Percentiles rank a stretch among this genome's conserved stretches.
These are phyloP conservation scores for Raphanus raphanistrum DNA, from an alignment of 345 rosid species.

Conservation along the genomic window DNA sequence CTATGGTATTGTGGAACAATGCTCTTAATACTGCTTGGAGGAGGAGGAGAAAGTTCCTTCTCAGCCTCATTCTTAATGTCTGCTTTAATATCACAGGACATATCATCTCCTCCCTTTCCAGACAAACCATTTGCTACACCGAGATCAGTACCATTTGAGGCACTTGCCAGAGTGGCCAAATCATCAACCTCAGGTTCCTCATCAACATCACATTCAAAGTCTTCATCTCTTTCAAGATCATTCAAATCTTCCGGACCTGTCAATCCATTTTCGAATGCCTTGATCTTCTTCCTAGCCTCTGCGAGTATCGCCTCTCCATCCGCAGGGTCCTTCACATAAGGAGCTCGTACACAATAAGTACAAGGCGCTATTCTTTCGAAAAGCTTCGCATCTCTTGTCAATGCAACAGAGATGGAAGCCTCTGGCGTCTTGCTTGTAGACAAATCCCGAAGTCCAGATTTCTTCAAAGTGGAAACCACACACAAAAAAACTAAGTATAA, in stretches of 20 bases:
- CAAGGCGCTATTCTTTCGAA: conserved; percentile 99
- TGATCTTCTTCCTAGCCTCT: conserved; percentile 86
- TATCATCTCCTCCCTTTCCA: conserved; percentile 46
- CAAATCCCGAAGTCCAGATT: conserved; percentile 97
- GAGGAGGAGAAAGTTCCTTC: conserved; percentile 44
- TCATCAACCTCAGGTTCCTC: conserved; percentile 98
- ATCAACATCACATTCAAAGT: conserved; percentile 80
- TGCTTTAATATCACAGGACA: conserved; percentile 38
- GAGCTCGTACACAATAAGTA: conserved; percentile 86
- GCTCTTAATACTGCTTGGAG: conserved; percentile 44
- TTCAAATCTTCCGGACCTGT: conserved; percentile 79
- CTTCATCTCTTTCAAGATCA: conserved; percentile 86
- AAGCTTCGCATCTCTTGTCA: conserved; percentile 97
- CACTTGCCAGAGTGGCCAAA: conserved; percentile 51
- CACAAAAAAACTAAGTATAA: conserved; percentile 1
- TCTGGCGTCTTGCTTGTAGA: conserved; percentile 98
- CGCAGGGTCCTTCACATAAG: conserved; percentile 91
- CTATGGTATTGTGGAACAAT: conserved; percentile 33
- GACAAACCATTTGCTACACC: conserved; percentile 46
- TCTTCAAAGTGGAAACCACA: conserved; percentile 49
- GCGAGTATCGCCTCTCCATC: conserved; percentile 90
- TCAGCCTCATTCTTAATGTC: conserved; percentile 43
- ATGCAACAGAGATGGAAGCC: conserved; percentile 98
- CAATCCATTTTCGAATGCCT: conserved; percentile 88
- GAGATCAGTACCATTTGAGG: conserved; percentile 47